Evolutionary conservation across 2,329 filamentous ascomycete species (phyloP).

Genomic region (Cordyceps tenuipes): DNA sequence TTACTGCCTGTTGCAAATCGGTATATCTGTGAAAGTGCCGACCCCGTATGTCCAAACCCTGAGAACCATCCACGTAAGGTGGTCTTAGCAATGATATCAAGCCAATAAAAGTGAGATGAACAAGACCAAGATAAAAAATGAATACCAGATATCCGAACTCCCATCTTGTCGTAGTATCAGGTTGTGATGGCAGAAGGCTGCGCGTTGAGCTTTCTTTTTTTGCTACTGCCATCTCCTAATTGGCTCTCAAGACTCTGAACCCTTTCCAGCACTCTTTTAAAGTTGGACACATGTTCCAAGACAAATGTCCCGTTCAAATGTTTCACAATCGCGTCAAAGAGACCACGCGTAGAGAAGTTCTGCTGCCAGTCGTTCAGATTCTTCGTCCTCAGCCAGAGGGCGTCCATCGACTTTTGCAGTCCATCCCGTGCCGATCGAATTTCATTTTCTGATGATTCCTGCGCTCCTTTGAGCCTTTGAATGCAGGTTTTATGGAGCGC

Average conservation of each 20-base stretch:
- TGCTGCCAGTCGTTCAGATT: conserved; percentile 38
- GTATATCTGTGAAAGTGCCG: background rate
- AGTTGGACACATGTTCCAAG: background rate
- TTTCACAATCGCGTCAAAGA: conserved; percentile 33
- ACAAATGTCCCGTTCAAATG: conserved; percentile 22
- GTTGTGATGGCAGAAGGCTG: background rate
- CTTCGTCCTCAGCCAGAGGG: conserved; percentile 22
- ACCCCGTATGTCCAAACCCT: background rate
- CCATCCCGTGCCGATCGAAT: conserved; percentile 16
- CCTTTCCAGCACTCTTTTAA: background rate
- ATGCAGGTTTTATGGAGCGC: too few species aligned
- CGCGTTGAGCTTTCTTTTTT: background rate
- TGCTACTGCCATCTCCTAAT: background rate
- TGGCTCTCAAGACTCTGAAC: background rate
- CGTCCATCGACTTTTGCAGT: conserved; percentile 22
- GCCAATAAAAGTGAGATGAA: background rate
- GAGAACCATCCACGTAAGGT: background rate
- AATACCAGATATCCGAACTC: too few species aligned
- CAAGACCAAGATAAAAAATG: background rate
- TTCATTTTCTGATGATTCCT: background rate
- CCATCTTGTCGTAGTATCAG: background rate
- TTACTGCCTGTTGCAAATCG: background rate
- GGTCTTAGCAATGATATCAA: background rate
- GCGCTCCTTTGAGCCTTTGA: background rate
- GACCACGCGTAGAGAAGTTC: conserved; percentile 36